A percentile compares a stretch with the other conserved stretches of the same genome.
These are phyloP conservation scores for Pterocarpus santalinus DNA, from an alignment of 306 rosid species.

Conservation along the genomic window DNA sequence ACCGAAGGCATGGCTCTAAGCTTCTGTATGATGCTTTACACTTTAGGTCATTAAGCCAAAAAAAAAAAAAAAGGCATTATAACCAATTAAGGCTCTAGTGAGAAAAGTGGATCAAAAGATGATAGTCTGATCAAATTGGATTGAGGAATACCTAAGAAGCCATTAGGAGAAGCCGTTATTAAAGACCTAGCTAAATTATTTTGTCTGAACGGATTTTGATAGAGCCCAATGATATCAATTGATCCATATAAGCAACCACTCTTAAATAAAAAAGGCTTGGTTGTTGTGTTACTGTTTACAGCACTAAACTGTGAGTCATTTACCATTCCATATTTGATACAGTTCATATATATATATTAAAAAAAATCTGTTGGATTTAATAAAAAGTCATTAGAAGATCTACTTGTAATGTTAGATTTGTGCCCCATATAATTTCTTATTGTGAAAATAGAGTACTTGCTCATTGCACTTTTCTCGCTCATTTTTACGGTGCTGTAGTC, in stretches of 20 bases:
- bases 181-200: constrained; percentile 1
- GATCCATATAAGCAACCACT: not conserved
- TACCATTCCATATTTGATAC: not conserved
- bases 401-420: not conserved
- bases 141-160: constrained; percentile 1
- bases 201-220: not conserved
- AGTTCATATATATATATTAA: too few species aligned
- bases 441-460: too few species aligned
- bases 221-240: not conserved
- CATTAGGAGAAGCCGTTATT: not conserved
- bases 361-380: not conserved
- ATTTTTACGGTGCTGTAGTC: too few species aligned
- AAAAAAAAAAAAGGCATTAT: not conserved
- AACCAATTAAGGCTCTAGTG: constrained; percentile 31
- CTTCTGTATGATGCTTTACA: constrained; percentile 23
- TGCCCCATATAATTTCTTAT: not conserved
- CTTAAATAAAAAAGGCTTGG: not conserved
- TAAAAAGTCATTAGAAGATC: constrained; percentile 1
- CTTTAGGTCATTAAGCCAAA: constrained; percentile 8
- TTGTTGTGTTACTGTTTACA: not conserved
- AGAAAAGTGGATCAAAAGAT: not conserved
- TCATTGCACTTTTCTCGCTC: too few species aligned
- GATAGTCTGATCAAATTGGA: not conserved
- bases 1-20: constrained; percentile 55
- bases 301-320: not conserved